These are phyloP conservation scores for Coccomyxa sp. DNA, from an alignment of 139 green algal species.

Conservation along the genomic window DNA sequence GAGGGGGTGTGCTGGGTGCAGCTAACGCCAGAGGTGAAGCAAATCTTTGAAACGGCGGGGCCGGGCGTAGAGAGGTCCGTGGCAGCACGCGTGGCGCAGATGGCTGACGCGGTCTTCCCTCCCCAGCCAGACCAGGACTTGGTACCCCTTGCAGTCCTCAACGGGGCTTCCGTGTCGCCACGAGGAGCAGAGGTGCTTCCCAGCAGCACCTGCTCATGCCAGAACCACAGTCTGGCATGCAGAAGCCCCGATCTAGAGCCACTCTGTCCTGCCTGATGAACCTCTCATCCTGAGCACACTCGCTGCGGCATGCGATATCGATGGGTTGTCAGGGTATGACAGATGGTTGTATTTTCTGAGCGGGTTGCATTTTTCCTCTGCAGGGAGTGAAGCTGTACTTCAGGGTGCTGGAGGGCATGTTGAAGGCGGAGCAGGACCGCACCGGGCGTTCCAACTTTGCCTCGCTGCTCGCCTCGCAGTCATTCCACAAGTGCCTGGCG, in stretches of 20 bases:
- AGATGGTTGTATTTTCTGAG: too few species aligned
- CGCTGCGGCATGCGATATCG: too few species aligned
- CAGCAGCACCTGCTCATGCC: not conserved
- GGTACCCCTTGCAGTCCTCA: not conserved
- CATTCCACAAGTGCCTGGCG: slow-evolving; percentile 59
- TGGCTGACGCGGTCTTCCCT: slow-evolving; percentile 29
- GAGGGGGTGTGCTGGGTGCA: slow-evolving; percentile 11
- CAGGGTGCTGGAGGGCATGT: slow-evolving; percentile 51
- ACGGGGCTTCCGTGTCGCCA: not conserved
- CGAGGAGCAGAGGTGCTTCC: not conserved
- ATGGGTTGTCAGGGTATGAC: too few species aligned
- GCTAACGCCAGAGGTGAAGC: slow-evolving; percentile 22
- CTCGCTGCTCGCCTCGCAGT: slow-evolving; percentile 27
- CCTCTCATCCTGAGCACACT: too few species aligned
- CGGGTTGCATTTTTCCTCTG: not conserved
- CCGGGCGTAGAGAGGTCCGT: slow-evolving; percentile 2
- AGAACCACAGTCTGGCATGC: not conserved
- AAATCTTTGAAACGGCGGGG: slow-evolving; percentile 18
- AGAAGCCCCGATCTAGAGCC: not conserved
- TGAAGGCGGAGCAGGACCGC: slow-evolving; percentile 35
- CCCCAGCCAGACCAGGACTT: not conserved
- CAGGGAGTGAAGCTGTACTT: slow-evolving; percentile 67
- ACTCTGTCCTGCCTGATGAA: too few species aligned
- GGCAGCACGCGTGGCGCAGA: slow-evolving; percentile 11
- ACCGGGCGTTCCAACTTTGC: slow-evolving; percentile 4